Evolutionary conservation across 768 basidiomycete species (phyloP).

Genomic region (Solioccasus polychromus): DNA sequence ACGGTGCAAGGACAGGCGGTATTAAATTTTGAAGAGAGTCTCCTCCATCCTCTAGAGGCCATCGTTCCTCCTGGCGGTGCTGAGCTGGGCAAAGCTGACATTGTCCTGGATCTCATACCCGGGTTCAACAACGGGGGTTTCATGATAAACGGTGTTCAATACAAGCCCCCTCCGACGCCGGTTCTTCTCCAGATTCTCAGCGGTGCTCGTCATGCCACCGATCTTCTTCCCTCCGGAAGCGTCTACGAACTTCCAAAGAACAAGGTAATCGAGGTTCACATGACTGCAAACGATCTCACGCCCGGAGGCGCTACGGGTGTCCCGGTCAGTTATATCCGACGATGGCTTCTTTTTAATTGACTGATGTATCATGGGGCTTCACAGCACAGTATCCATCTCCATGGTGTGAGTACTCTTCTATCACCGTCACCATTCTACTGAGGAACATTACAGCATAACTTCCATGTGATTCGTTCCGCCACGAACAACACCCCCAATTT

Average conservation of each 20-base stretch:
- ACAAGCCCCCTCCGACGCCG: conserved; percentile 40
- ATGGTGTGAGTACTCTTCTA: not conserved
- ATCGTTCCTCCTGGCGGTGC: conserved; percentile 39
- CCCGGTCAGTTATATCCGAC: not conserved
- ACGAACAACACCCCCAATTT: conserved; percentile 28
- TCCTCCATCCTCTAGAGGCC: conserved; percentile 35
- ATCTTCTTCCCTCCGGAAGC: conserved; percentile 49
- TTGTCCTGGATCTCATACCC: conserved; percentile 29
- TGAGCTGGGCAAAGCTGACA: conserved; percentile 38
- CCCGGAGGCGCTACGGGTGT: no score
- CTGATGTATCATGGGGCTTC: no score
- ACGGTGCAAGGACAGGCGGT: conserved; percentile 24
- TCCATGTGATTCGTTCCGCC: conserved; percentile 34
- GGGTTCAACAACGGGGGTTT: conserved; percentile 10
- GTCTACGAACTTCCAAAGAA: conserved; percentile 46
- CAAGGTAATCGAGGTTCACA: conserved; percentile 46
- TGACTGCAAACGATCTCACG: no score
- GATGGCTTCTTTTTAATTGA: not conserved
- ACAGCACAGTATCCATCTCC: not conserved
- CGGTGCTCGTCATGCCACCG: conserved; percentile 43
- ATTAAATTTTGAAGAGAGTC: conserved; percentile 36
- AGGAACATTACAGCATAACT: conserved; percentile 29
- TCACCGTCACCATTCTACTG: not conserved
- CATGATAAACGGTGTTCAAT: conserved; percentile 31
- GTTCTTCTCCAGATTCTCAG: conserved; percentile 60